phyloP scores from a whole-genome alignment of 2,329 filamentous ascomycete species.

The Colletotrichum paranaense region DNA sequence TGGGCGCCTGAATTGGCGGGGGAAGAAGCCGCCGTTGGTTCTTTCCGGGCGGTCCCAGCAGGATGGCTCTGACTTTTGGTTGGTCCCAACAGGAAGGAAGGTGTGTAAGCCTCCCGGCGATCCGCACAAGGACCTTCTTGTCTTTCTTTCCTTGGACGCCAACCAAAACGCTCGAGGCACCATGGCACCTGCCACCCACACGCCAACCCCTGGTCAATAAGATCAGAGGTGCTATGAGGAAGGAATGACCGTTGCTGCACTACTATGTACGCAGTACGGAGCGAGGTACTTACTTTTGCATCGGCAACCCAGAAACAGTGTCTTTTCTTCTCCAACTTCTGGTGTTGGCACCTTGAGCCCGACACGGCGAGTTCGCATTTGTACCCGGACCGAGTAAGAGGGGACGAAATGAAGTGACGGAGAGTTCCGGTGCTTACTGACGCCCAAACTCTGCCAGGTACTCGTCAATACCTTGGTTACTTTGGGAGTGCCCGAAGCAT shows the following conservation, averaged over 20 bases:
- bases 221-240: neutral
- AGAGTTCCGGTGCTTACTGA: neutral
- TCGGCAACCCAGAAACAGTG: neutral
- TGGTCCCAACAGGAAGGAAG: constrained; percentile 24
- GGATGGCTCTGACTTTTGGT: neutral
- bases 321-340: neutral
- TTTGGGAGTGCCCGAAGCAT: too few relatives aligned
- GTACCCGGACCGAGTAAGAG: neutral
- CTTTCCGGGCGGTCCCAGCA: neutral
- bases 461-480: too few relatives aligned
- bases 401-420: neutral
- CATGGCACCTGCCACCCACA: too few relatives aligned
- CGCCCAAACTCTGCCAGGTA: neutral
- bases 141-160: neutral
- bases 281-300: too few relatives aligned
- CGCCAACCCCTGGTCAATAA: neutral
- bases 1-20: neutral
- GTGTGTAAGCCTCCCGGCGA: constrained; percentile 18
- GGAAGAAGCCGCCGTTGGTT: neutral
- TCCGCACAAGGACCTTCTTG: constrained; percentile 17
- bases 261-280: too few relatives aligned
- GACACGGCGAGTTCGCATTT: neutral
- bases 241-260: neutral
- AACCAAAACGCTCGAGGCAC: neutral
- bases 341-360: neutral